Evolutionary conservation across 2,329 filamentous ascomycete genomes (phyloP).

Genomic region (Ustilaginoidea virens): DNA sequence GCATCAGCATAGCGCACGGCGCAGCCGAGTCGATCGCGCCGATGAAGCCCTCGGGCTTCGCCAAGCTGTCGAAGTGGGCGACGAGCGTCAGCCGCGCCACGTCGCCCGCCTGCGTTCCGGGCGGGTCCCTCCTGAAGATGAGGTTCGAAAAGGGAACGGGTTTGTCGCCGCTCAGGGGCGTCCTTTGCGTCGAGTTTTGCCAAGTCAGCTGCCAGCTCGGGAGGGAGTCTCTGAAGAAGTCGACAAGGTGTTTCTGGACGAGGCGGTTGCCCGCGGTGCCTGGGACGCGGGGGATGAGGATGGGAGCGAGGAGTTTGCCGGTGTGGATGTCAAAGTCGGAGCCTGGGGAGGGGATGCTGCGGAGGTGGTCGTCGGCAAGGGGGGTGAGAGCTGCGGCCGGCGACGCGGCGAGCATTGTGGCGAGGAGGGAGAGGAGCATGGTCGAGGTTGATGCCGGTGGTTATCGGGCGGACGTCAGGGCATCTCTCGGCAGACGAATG

Average conservation of each 20-base stretch:
- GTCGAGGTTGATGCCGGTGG: not conserved
- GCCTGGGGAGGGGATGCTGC: slow-evolving; percentile 53
- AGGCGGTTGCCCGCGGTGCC: slow-evolving; percentile 61
- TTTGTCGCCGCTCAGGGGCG: slow-evolving; percentile 55
- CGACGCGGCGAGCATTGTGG: slow-evolving; percentile 1
- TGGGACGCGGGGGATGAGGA: slow-evolving; percentile 76
- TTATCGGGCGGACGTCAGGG: too few relatives aligned
- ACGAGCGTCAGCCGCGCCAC: slow-evolving; percentile 72
- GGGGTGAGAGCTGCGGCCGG: slow-evolving; percentile 24
- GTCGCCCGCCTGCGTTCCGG: slow-evolving; percentile 60
- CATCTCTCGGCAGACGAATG: too few relatives aligned
- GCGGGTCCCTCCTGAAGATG: slow-evolving; percentile 76
- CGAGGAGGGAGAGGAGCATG: slow-evolving; percentile 1
- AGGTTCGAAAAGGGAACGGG: slow-evolving; percentile 77
- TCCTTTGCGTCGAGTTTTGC: slow-evolving; percentile 82
- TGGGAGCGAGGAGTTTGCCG: slow-evolving; percentile 67
- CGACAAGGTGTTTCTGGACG: slow-evolving; percentile 67
- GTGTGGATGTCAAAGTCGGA: slow-evolving; percentile 64
- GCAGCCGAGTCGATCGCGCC: slow-evolving; percentile 89
- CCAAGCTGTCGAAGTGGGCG: slow-evolving; percentile 86
- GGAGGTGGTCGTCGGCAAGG: slow-evolving; percentile 62
- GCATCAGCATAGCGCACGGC: slow-evolving; percentile 86
- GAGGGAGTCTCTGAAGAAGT: slow-evolving; percentile 62
- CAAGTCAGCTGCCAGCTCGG: slow-evolving; percentile 68
- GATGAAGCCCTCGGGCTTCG: slow-evolving; percentile 70